These are phyloP conservation scores for Fusarium sterilihyphosum DNA, from an alignment of 2,329 filamentous ascomycete genomes.

Conservation along the genomic window DNA sequence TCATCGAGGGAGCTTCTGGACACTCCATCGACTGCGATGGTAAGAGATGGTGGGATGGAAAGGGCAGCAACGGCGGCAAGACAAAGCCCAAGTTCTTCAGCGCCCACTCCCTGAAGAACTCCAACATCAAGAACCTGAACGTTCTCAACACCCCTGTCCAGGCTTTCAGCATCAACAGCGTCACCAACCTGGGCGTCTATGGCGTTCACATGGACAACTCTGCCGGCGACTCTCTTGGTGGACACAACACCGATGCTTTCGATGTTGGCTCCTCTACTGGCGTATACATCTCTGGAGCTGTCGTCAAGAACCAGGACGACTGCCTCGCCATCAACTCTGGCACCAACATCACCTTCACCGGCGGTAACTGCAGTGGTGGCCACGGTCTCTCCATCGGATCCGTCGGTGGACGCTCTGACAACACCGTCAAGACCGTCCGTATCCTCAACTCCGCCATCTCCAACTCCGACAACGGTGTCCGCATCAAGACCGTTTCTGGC, in stretches of 20 bases:
- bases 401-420: slow-evolving; percentile 60
- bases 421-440: slow-evolving; percentile 61
- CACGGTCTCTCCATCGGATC: slow-evolving; percentile 57
- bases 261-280: slow-evolving; percentile 61
- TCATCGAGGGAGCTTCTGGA: slow-evolving; percentile 60
- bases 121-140: slow-evolving; percentile 51
- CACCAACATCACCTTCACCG: slow-evolving; percentile 57
- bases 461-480: slow-evolving; percentile 63
- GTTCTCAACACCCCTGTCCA: slow-evolving; percentile 56
- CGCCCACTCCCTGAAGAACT: slow-evolving; percentile 53
- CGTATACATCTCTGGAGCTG: slow-evolving; percentile 62
- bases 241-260: slow-evolving; percentile 68
- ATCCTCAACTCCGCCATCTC: slow-evolving; percentile 60
- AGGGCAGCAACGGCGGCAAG: slow-evolving; percentile 68
- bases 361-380: slow-evolving; percentile 55
- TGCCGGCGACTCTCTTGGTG: slow-evolving; percentile 48
- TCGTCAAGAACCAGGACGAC: slow-evolving; percentile 70
- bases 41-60: slow-evolving; percentile 67
- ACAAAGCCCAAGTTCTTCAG: slow-evolving; percentile 71
- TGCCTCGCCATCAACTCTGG: slow-evolving; percentile 68
- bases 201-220: slow-evolving; percentile 53
- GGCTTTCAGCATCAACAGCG: slow-evolving; percentile 53
- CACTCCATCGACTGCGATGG: slow-evolving; percentile 66
- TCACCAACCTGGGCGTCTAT: slow-evolving; percentile 48
- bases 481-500: slow-evolving; percentile 60